A percentile compares a stretch with the other conserved stretches of the same genome.
Conservation (phyloP, 73 alveolate genomes). For the Tetrahymena malaccensis region DNA sequence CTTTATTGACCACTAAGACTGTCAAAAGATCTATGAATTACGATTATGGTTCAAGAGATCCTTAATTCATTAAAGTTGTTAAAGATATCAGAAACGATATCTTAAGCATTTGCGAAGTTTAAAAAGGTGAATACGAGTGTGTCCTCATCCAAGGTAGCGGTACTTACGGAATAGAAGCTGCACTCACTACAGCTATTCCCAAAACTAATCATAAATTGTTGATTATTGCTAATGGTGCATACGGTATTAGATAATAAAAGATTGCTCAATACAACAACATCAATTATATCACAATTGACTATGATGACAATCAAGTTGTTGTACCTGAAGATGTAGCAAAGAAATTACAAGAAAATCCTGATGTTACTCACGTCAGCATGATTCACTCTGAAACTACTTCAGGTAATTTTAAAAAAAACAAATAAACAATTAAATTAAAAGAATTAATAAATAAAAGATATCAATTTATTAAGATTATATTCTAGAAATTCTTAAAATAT, state of each 20-base stretch:
- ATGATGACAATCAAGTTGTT: constrained; percentile 40
- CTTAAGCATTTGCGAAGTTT: constrained; percentile 25
- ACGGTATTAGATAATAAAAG: constrained; percentile 53
- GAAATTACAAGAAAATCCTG: constrained; percentile 27
- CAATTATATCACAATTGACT: constrained; percentile 12
- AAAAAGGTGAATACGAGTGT: constrained; percentile 28
- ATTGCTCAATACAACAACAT: constrained; percentile 26
- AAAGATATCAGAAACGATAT: constrained; percentile 37
- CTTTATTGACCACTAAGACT: constrained; percentile 36
- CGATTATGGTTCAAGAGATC: constrained; percentile 61
- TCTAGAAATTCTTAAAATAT: background rate
- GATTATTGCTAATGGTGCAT: constrained; percentile 49
- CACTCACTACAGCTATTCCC: constrained; percentile 23
- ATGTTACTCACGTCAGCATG: constrained; percentile 47
- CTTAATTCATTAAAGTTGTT: constrained; percentile 36
- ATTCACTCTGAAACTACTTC: constrained; percentile 71
- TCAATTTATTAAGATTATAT: background rate
- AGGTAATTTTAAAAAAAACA: constrained; percentile 3
- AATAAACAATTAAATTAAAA: background rate
- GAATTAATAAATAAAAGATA: background rate
- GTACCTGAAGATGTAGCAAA: constrained; percentile 38
- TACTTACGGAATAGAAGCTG: constrained; percentile 60
- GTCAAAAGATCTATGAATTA: constrained; percentile 43
- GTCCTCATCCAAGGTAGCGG: constrained; percentile 68
- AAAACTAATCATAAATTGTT: constrained; percentile 7